Evolutionary conservation across 139 green algal genomes (phyloP), one percentile per base, ranked within the genome.

Genomic region (Micromonas commoda): DNA sequence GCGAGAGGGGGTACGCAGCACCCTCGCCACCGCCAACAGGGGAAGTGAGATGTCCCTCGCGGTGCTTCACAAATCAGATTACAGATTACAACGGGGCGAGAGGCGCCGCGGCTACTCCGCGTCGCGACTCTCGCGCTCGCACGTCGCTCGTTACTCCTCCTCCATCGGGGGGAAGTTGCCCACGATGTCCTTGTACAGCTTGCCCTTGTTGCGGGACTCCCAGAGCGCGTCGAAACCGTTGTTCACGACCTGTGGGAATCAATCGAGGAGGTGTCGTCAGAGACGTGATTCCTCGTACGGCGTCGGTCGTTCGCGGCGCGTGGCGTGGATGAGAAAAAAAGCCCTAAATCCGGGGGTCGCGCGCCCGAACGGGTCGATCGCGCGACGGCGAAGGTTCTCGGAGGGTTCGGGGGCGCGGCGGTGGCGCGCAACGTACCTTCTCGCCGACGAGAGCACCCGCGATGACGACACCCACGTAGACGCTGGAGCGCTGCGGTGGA

Each of bases 381-480:
- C 9, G 45, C 9, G 45, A 57, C 45, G 45, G 16, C 9, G 16
- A 57, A 9, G 16, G 45, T 23, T n/a, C n/a, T n/a, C n/a, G n/a
- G n/a, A n/a, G n/a, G n/a, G n/a, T n/a, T n/a, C n/a, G n/a, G n/a
- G n/a, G n/a, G n/a, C n/a, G n/a, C n/a, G n/a, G n/a, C n/a, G n/a
- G n/a, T n/a, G n/a, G n/a, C 45, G 45, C 45, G 45, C 9, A 9
- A 16, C 45, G 37, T 37, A 63, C 38, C 38, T 75, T 75, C 68
- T 75, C 68, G 23, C 68, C 68, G 37, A 63, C 68, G 21, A 75
- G 29, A 23, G 68, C 68, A n/a, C 68, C 68, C 19, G 68, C 68
- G 68, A 75, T 26, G 68, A 75, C 61, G 3, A 75, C 68, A 21
- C 37, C 35, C 3, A 75, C 68, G 68, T 75, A 75, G 37, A 75